Percentiles rank a stretch among this genome's conserved stretches.
Conservation (phyloP, 2,329 filamentous ascomycete genomes). For the Neofusicoccum kwambonambiense region DNA sequence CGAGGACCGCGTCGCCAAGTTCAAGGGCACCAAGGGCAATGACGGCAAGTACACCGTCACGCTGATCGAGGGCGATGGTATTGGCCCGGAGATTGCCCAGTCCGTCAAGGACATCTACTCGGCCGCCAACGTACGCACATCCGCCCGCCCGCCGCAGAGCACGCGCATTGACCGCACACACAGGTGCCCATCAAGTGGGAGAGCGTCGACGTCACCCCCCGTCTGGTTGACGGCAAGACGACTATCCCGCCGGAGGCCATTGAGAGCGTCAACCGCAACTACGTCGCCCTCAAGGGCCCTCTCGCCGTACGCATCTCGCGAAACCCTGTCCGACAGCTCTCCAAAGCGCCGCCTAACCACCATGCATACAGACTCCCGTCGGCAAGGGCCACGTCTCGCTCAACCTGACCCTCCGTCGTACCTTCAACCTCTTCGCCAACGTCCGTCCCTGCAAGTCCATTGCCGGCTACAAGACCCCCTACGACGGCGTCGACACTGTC, state of each 20-base stretch:
- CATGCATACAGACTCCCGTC: slow-evolving; percentile 69
- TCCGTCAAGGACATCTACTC: slow-evolving; percentile 99
- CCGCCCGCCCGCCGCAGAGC: slow-evolving; percentile 9
- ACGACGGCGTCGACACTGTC: slow-evolving; percentile 94
- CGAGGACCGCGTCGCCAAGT: slow-evolving; percentile 80
- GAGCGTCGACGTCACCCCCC: slow-evolving; percentile 91
- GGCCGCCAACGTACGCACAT: slow-evolving; percentile 73
- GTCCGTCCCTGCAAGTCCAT: slow-evolving; percentile 96
- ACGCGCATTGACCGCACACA: slow-evolving; percentile 15
- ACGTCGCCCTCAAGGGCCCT: slow-evolving; percentile 96
- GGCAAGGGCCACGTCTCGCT: slow-evolving; percentile 99
- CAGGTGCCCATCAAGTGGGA: slow-evolving; percentile 95
- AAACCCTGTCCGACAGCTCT: slow-evolving; percentile 2
- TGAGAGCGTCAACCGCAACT: slow-evolving; percentile 89
- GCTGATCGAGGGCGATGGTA: slow-evolving; percentile 98
- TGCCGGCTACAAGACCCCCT: slow-evolving; percentile 96
- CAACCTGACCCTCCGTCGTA: slow-evolving; percentile 96
- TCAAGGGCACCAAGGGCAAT: slow-evolving; percentile 83
- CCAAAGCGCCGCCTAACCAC: slow-evolving; percentile 27
- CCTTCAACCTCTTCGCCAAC: slow-evolving; percentile 99
- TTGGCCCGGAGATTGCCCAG: slow-evolving; percentile 95
- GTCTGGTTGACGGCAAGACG: slow-evolving; percentile 91
- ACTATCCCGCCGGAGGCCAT: slow-evolving; percentile 92
- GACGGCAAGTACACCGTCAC: slow-evolving; percentile 95
- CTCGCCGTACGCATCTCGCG: slow-evolving; percentile 68